Conservation (phyloP, 2,329 filamentous ascomycete species). For the Pseudogymnoascus sp. region DNA sequence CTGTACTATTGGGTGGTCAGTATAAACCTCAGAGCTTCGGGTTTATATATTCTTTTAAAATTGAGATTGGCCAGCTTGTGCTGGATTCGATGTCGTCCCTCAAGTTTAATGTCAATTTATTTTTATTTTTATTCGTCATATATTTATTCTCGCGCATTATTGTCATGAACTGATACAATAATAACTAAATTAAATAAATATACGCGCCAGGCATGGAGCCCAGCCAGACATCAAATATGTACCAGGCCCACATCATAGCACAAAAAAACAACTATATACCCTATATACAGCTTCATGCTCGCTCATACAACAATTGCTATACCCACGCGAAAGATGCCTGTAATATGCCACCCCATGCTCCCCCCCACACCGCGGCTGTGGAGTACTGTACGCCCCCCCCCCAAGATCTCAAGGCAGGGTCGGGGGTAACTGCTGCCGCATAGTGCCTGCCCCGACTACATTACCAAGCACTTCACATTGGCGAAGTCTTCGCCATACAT, state of each 20-base stretch:
- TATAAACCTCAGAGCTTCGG: not conserved
- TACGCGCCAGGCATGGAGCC: not conserved
- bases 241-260: not conserved
- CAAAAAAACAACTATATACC: not conserved
- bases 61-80: not conserved
- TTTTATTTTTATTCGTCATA: too few species aligned
- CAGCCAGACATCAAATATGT: not conserved
- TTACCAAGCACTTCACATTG: constrained; percentile 49
- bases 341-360: not conserved
- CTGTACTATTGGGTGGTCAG: not conserved
- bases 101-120: not conserved
- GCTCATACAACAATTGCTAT: not conserved
- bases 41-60: not conserved
- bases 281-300: not conserved
- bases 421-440: not conserved
- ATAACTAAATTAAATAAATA: not conserved
- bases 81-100: not conserved
- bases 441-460: constrained; percentile 35
- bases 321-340: not conserved
- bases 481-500: constrained; percentile 60
- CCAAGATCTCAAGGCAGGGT: not conserved
- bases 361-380: not conserved
- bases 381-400: not conserved
- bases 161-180: not conserved
- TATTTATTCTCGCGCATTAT: not conserved